Evolutionary conservation across 202 grass and related monocot species (phyloP).

Genomic region (Carex sylvatica): DNA sequence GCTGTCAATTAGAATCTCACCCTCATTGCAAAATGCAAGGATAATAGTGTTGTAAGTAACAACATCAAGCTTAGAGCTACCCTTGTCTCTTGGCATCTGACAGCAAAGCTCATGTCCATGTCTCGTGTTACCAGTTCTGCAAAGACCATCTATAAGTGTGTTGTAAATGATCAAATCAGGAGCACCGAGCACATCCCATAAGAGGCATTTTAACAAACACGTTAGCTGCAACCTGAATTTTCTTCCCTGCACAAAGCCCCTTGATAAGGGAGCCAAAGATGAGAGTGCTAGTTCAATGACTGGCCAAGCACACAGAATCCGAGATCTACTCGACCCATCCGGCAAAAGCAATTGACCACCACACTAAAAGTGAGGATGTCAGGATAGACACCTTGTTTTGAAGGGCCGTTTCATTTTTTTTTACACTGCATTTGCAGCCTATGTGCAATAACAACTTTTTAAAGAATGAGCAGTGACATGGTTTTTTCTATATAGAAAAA

Average conservation of each 20-base stretch:
- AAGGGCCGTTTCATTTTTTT: no score
- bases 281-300: neutral
- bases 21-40: constrained; percentile 2
- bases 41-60: constrained; percentile 4
- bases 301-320: neutral
- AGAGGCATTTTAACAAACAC: constrained; percentile 18
- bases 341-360: neutral
- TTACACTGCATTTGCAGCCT: no score
- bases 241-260: neutral
- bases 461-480: no score
- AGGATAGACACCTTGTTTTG: neutral
- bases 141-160: neutral
- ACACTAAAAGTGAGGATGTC: neutral
- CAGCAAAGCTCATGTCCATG: neutral
- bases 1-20: constrained; percentile 44
- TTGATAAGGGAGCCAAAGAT: constrained; percentile 2
- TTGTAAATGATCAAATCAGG: neutral
- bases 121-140: no score
- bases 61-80: neutral
- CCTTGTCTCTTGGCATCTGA: neutral
- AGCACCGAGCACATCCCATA: neutral
- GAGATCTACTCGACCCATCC: constrained; percentile 7
- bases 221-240: no score
- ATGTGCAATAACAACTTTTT: no score
- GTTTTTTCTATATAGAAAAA: no score